Percentiles rank a stretch among this genome's conserved stretches.
phyloP scores from a whole-genome alignment of 2,329 filamentous ascomycete species.

The Volutella citrinella region DNA sequence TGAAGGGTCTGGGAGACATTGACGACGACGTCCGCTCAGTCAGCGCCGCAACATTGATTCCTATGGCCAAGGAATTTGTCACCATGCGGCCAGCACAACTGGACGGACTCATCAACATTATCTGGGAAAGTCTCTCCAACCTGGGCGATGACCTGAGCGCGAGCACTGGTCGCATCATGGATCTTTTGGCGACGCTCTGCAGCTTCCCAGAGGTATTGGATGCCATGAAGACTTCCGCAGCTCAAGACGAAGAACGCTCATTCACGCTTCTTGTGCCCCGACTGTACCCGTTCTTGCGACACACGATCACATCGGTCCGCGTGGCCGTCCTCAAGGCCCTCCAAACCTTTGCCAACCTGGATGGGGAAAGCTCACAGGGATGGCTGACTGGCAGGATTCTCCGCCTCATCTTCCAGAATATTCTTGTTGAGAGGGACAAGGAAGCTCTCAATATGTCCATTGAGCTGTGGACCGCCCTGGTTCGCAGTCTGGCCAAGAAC shows the following conservation, averaged over 20 bases:
- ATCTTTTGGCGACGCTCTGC: slow-evolving; percentile 91
- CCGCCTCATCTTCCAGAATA: slow-evolving; percentile 89
- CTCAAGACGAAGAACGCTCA: slow-evolving; percentile 78
- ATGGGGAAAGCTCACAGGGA: slow-evolving; percentile 73
- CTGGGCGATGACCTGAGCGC: slow-evolving; percentile 96
- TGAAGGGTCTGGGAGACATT: slow-evolving; percentile 86
- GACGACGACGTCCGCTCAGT: slow-evolving; percentile 97
- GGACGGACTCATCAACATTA: slow-evolving; percentile 82
- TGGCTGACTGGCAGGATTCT: slow-evolving; percentile 92
- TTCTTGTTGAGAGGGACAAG: slow-evolving; percentile 87
- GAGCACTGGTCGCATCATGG: slow-evolving; percentile 98
- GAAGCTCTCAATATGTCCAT: slow-evolving; percentile 78
- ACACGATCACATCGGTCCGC: slow-evolving; percentile 95
- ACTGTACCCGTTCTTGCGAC: slow-evolving; percentile 91
- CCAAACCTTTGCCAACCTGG: slow-evolving; percentile 87
- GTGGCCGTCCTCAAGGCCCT: slow-evolving; percentile 90
- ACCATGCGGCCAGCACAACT: slow-evolving; percentile 75
- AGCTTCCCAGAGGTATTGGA: slow-evolving; percentile 89
- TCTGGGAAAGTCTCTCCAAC: slow-evolving; percentile 96
- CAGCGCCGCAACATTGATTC: slow-evolving; percentile 94
- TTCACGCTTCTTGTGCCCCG: slow-evolving; percentile 91
- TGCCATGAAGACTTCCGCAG: slow-evolving; percentile 89
- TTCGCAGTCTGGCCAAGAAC: slow-evolving; percentile 64
- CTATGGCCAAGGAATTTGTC: slow-evolving; percentile 94
- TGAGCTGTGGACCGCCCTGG: slow-evolving; percentile 80